These are phyloP conservation scores for Biscogniauxia sp. DNA, from an alignment of 2,329 filamentous ascomycete species.

Conservation along the genomic window DNA sequence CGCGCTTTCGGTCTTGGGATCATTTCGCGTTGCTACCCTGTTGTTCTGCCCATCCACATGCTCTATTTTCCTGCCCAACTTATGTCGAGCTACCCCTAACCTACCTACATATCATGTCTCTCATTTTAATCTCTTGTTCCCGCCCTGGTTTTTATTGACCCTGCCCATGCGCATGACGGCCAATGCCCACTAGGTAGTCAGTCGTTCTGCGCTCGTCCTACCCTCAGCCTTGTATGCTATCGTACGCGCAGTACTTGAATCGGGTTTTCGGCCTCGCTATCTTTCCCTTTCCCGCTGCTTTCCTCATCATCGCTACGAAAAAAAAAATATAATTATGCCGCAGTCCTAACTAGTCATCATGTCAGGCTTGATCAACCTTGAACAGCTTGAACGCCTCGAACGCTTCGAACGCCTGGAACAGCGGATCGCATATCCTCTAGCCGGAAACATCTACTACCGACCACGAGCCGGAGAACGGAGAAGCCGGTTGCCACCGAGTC, in stretches of 20 bases:
- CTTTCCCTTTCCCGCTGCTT: constrained; percentile 3
- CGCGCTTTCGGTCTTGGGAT: background rate
- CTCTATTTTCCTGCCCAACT: constrained; percentile 3
- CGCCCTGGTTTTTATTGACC: background rate
- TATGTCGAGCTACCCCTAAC: constrained; percentile 9
- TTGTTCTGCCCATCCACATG: constrained; percentile 6
- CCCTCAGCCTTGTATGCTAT: constrained; percentile 4
- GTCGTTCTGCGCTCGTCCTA: background rate
- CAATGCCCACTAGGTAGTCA: background rate
- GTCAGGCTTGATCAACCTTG: constrained; percentile 23
- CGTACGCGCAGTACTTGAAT: constrained; percentile 9
- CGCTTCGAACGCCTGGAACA: constrained; percentile 10
- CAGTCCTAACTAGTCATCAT: constrained; percentile 30
- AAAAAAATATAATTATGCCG: constrained; percentile 11
- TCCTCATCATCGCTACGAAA: constrained; percentile 5
- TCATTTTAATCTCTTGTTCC: background rate
- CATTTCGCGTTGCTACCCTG: constrained; percentile 6
- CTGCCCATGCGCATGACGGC: constrained; percentile 1
- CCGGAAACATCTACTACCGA: constrained; percentile 31
- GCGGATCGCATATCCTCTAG: constrained; percentile 20
- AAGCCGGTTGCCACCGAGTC: constrained; percentile 19
- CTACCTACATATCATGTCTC: constrained; percentile 5
- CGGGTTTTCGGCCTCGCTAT: constrained; percentile 8
- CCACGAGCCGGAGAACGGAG: constrained; percentile 24
- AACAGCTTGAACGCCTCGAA: constrained; percentile 13